phyloP scores from a whole-genome alignment of 2,329 filamentous ascomycete species.

The Aspergillus sp. region DNA sequence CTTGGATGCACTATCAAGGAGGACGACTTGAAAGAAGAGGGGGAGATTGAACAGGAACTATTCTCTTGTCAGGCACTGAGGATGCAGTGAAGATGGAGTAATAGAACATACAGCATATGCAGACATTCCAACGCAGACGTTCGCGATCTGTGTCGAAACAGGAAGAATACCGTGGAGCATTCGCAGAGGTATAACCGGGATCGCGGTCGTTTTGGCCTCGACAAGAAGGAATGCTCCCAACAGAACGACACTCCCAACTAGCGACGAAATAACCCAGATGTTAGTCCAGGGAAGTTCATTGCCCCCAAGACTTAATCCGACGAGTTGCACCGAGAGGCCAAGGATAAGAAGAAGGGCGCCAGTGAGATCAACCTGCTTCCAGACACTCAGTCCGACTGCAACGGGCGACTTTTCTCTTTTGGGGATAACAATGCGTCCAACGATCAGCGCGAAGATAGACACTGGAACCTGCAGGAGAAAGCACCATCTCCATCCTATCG shows the following conservation, averaged over 20 bases:
- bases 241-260: slow-evolving; percentile 39
- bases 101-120: slow-evolving; percentile 58
- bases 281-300: slow-evolving; percentile 48
- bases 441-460: slow-evolving; percentile 54
- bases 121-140: slow-evolving; percentile 61
- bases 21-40: slow-evolving; percentile 45
- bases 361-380: slow-evolving; percentile 58
- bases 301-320: slow-evolving; percentile 45
- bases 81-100: background rate
- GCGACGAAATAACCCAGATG: slow-evolving; percentile 41
- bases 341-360: slow-evolving; percentile 59
- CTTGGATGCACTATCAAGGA: slow-evolving; percentile 45
- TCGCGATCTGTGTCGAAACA: slow-evolving; percentile 57
- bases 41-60: slow-evolving; percentile 51
- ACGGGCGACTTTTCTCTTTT: slow-evolving; percentile 32
- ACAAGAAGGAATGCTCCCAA: slow-evolving; percentile 40
- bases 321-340: slow-evolving; percentile 58
- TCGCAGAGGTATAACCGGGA: slow-evolving; percentile 46
- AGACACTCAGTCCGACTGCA: slow-evolving; percentile 35
- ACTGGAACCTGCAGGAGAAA: slow-evolving; percentile 64
- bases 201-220: slow-evolving; percentile 43
- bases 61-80: background rate
- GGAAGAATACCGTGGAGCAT: slow-evolving; percentile 59
- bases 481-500: slow-evolving; percentile 49
- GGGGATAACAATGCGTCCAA: slow-evolving; percentile 55